Base-by-base conservation (phyloP, 345 rosid genomes). In the Bruguiera sexangula region DNA sequence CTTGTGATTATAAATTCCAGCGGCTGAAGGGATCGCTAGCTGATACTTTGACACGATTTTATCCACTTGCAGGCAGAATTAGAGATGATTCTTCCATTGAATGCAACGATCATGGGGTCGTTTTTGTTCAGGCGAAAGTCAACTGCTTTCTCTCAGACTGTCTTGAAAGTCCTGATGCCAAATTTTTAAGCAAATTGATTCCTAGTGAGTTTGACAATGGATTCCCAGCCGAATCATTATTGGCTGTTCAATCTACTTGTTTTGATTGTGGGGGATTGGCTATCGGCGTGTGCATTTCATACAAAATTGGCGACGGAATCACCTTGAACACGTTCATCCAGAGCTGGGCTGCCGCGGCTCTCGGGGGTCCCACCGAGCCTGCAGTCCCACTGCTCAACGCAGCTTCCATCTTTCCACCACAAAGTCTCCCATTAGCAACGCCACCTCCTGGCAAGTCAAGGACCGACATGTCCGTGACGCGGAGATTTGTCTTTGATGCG, bases 11-110 rank as follows among this genome's bases (percentile, higher is more conserved):
- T 22, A 51, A 31, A 62, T 67, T 52, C 20, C 62, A 51, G 57
- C 53, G 13, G 19, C 67, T 77, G 1, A 85, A 84, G 80, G 53
- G 24, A 74, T 85, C 91, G 6, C 68, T 86, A 29, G 82, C 91
- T 0, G 55, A 75, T 62, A 71, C 77, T 22, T 69, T 85, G 57
- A 61, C 80, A 59, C 71, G 50, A 52, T 85, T 81, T 37, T 85
- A 83, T 72, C 91, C 87, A 6, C 64, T 77, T 4, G 78, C 74
- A 1, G 81, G 81, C 5, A 51, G 66, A 21, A 22, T 74, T 15
- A 39, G 32, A 51, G 77, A 69, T 0, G 75, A 76, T 67, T 11
- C 39, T 16, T 53, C 62, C 0, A 48, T 83, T 13, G 60, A 81
- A 20, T 83, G 84, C 68, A 72, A 69, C 55, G 85, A 85, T 36